Base-by-base conservation (phyloP, 495 filamentous ascomycete genomes). In the Penicillium canescens region DNA sequence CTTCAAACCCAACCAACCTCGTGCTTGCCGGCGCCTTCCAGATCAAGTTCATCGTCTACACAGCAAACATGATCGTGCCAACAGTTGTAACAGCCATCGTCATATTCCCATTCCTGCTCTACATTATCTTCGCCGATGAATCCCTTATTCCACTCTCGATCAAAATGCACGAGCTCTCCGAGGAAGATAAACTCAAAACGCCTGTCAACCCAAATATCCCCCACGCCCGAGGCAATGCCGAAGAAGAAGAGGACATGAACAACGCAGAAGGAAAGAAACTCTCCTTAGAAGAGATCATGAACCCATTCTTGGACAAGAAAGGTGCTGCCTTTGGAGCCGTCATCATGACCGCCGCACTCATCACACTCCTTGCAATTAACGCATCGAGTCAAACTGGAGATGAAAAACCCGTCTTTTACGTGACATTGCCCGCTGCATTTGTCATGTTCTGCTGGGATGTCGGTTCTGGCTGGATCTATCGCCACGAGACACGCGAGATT, bases 121-220 rank as follows among this genome's bases (percentile, higher is more conserved):
- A 82, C 52, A 76, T 86, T 55, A 77, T 86, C 43, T 88, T 88
- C 52, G 75, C 76, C 8, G 75, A 83, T 55, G 76, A 82, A 39
- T 67, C 75, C 6, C 81, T 88, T 16, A 82, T 88, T n/a, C 85
- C 85, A 3, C 59, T 71, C 28, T 77, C 71, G 7, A 88, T 88
- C 60, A 71, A 82, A 57, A 84, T 87, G 77, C 84, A 86, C 56
- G 77, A 86, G 60, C 78, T 87, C 3, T 38, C 54, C 1, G 78
- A 80, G n/a, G 80, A 81, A 49, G 71, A 65, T 16, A 75, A 72
- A 56, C 60, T 54, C 6, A 82, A 71, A 54, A 75, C 77, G 18
- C 84, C 84, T 0, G 78, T 85, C 16, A 88, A 88, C 52, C 85
- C 85, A 12, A 86, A 86, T 58, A 87, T 88, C 44, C 85, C 84